phyloP scores from a whole-genome alignment of 305 asterid genomes.

The Salvia sclarea region DNA sequence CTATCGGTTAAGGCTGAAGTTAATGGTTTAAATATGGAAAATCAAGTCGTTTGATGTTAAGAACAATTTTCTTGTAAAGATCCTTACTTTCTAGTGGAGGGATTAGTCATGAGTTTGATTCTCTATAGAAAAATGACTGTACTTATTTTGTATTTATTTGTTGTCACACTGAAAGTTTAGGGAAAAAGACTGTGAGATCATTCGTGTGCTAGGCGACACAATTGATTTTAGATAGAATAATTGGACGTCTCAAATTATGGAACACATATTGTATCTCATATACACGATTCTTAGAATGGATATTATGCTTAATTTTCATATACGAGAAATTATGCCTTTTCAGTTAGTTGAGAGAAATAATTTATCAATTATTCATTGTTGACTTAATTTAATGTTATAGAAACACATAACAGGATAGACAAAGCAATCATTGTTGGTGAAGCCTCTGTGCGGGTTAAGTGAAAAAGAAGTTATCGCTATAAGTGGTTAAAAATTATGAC shows the following conservation, averaged over 20 bases:
- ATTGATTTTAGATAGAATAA: neutral
- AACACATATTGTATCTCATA: neutral
- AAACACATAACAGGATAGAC: constrained; percentile 6
- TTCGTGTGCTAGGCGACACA: neutral
- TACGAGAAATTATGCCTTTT: neutral
- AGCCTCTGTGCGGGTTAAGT: constrained; percentile 19
- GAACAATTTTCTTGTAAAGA: neutral
- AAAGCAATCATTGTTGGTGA: neutral
- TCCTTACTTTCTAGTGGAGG: constrained; percentile 3
- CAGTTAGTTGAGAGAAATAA: neutral
- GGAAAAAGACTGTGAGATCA: constrained; percentile 8
- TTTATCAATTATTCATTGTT: neutral
- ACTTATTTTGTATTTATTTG: neutral
- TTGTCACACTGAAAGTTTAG: neutral
- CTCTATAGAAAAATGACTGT: neutral
- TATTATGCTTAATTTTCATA: neutral
- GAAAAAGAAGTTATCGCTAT: constrained; percentile 4
- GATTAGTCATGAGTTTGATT: neutral
- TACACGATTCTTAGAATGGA: constrained; percentile 1
- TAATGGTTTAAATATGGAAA: constrained; percentile 11
- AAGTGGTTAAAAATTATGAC: neutral
- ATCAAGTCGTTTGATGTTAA: neutral
- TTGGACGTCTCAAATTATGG: neutral
- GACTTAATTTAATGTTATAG: neutral
- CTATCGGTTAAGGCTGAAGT: neutral